These are phyloP conservation scores for Corymbia calophylla DNA, from an alignment of 441 rosid species.

Conservation along the genomic window DNA sequence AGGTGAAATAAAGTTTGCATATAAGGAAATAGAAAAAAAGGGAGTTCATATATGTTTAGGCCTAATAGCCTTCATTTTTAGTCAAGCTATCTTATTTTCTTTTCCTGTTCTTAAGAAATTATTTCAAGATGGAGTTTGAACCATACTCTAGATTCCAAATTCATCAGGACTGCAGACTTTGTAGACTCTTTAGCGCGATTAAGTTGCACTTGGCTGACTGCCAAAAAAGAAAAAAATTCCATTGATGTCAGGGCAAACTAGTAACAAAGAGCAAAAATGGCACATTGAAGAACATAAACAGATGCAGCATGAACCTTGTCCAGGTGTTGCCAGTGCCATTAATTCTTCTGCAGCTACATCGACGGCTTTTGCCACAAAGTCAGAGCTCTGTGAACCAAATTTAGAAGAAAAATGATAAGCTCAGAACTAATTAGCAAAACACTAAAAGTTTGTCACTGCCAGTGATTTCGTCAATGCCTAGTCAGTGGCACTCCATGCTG, in stretches of 20 bases:
- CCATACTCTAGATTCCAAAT: constrained; percentile 17
- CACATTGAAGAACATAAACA: neutral
- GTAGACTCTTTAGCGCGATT: constrained; percentile 17
- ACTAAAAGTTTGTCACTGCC: neutral
- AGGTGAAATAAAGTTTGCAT: neutral
- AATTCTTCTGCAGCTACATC: constrained; percentile 8
- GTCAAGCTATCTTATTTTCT: neutral
- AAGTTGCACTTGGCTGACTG: constrained; percentile 9
- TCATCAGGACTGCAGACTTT: constrained; percentile 18
- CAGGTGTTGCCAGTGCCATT: constrained; percentile 10
- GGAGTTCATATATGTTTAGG: neutral
- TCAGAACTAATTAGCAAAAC: neutral
- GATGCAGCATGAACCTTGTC: constrained; percentile 3
- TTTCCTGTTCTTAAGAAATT: neutral
- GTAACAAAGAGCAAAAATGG: neutral
- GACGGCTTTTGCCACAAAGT: constrained; percentile 7
- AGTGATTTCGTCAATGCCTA: neutral
- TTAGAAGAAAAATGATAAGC: neutral
- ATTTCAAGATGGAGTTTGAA: neutral
- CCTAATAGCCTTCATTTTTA: neutral
- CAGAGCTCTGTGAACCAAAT: neutral
- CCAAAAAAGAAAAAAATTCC: neutral
- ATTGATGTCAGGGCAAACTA: neutral
- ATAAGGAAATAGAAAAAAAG: neutral
- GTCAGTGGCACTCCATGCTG: neutral